These are phyloP conservation scores for Lentinula raphanica DNA, from an alignment of 768 basidiomycete species.

Conservation along the genomic window DNA sequence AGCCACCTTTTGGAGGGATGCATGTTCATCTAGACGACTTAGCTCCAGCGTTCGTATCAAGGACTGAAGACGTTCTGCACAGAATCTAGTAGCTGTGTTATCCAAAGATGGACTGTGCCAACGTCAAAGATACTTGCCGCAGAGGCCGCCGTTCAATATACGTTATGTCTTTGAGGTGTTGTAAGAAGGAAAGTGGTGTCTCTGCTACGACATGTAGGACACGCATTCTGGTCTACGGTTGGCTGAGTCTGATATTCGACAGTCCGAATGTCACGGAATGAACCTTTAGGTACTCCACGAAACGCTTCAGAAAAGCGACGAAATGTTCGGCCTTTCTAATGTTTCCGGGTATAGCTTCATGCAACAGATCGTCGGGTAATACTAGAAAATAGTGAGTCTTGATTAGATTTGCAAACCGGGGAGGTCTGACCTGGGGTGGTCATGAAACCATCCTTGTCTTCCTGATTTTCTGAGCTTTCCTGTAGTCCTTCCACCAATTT, in stretches of 20 bases:
- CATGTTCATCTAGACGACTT: conserved; percentile 84
- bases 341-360: conserved; percentile 95
- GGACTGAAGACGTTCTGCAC: conserved; percentile 92
- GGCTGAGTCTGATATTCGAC: background rate
- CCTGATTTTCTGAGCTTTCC: conserved; percentile 53
- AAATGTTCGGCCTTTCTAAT: conserved; percentile 99
- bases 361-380: conserved; percentile 89
- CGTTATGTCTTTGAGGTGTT: conserved; percentile 97
- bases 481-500: conserved; percentile 92
- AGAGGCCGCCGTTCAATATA: conserved; percentile 94
- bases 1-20: conserved; percentile 91
- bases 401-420: background rate
- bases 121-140: conserved; percentile 48
- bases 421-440: conserved; percentile 72
- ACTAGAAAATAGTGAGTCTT: conserved; percentile 37
- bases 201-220: conserved; percentile 99
- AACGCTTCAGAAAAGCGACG: conserved; percentile 94
- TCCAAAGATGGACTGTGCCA: conserved; percentile 4
- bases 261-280: background rate
- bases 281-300: conserved; percentile 98
- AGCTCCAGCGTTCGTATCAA: conserved; percentile 90
- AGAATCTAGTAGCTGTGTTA: conserved; percentile 59
- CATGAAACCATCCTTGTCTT: conserved; percentile 79
- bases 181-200: conserved; percentile 93
- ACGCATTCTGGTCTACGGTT: conserved; percentile 86